These are phyloP conservation scores for Lachancea nothofagi DNA, from an alignment of 805 yeast species.

Conservation along the genomic window DNA sequence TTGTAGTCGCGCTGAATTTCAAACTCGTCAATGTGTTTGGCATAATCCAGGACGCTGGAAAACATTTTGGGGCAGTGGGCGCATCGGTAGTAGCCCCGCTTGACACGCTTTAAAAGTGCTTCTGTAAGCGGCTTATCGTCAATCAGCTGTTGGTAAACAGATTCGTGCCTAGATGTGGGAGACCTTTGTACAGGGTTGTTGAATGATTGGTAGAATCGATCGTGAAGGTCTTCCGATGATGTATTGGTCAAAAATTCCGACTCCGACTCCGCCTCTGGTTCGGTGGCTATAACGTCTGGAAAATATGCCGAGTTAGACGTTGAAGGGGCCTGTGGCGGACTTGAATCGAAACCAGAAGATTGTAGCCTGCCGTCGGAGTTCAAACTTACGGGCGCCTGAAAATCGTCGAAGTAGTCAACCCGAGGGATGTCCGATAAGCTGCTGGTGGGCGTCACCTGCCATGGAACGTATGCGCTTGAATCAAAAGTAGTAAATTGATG, in stretches of 20 bases:
- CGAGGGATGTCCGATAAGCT: slow-evolving; percentile 4
- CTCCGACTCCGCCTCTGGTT: background rate
- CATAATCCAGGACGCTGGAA: slow-evolving; percentile 35
- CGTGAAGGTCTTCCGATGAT: slow-evolving; percentile 1
- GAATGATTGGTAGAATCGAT: slow-evolving; percentile 7
- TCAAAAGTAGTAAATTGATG: background rate
- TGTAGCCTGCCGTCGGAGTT: background rate
- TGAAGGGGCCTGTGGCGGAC: slow-evolving; percentile 1
- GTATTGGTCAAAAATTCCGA: background rate
- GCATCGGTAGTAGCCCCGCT: slow-evolving; percentile 43
- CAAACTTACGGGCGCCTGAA: background rate
- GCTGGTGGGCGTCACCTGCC: slow-evolving; percentile 7
- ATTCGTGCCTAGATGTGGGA: slow-evolving; percentile 1
- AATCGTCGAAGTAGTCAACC: slow-evolving; percentile 1
- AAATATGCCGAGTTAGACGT: background rate
- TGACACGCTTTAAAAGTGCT: slow-evolving; percentile 31
- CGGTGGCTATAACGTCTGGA: slow-evolving; percentile 2
- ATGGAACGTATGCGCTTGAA: background rate
- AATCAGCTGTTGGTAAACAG: slow-evolving; percentile 25
- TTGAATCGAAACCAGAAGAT: slow-evolving; percentile 4
- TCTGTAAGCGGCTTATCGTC: slow-evolving; percentile 28
- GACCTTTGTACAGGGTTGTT: slow-evolving; percentile 4
- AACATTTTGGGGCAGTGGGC: slow-evolving; percentile 42
- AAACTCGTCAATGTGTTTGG: slow-evolving; percentile 41
- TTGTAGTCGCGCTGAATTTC: slow-evolving; percentile 38